These are phyloP conservation scores for Mycena alexandri DNA, from an alignment of 768 basidiomycete genomes.

Conservation along the genomic window DNA sequence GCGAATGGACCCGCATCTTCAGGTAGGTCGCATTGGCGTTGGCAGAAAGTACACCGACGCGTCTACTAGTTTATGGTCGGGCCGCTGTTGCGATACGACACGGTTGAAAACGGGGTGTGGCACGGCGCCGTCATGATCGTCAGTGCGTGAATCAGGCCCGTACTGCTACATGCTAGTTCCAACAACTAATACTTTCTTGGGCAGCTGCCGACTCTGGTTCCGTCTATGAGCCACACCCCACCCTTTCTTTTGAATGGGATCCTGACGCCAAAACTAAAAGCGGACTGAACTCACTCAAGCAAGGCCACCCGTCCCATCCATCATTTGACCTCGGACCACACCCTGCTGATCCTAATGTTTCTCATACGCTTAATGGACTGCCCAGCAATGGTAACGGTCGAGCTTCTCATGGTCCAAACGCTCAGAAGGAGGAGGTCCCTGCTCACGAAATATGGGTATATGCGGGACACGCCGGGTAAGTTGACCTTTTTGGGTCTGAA, in stretches of 20 bases:
- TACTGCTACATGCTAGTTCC: conserved; percentile 5
- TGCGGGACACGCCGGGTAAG: conserved; percentile 66
- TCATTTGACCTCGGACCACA: conserved; percentile 77
- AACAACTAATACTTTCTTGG: conserved; percentile 11
- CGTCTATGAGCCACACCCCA: conserved; percentile 80
- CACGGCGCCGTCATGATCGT: conserved; percentile 91
- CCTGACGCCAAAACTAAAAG: conserved; percentile 53
- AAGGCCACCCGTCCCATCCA: conserved; percentile 43
- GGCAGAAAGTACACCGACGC: background rate
- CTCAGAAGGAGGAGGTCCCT: conserved; percentile 56
- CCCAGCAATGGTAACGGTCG: conserved; percentile 37
- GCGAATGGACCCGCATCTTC: conserved; percentile 85
- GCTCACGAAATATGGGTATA: conserved; percentile 85
- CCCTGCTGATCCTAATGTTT: conserved; percentile 79
- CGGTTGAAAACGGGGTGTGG: conserved; percentile 86
- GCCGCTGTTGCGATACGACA: conserved; percentile 89
- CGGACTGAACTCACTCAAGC: conserved; percentile 10
- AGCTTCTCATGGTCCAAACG: conserved; percentile 47
- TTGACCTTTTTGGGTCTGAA: conserved; percentile 19
- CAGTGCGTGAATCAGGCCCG: conserved; percentile 65
- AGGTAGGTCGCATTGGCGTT: conserved; percentile 50
- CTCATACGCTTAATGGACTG: conserved; percentile 47
- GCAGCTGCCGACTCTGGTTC: conserved; percentile 85
- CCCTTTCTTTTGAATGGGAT: conserved; percentile 81
- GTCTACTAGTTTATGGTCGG: conserved; percentile 84